Conservation (phyloP, 805 yeast species). For the Metschnikowia corniflorae region DNA sequence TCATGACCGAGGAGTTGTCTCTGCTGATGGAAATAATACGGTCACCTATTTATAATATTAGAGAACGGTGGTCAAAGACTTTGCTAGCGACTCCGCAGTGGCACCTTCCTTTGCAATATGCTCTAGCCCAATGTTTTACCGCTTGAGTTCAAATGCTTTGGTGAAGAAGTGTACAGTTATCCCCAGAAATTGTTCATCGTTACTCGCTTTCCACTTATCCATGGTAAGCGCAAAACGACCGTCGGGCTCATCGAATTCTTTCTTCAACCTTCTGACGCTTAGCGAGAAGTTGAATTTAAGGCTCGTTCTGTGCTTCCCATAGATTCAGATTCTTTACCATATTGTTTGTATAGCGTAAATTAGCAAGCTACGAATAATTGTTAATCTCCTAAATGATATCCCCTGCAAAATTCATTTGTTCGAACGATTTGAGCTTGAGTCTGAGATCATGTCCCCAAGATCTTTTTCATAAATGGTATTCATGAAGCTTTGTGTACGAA, state of each 20-base stretch:
- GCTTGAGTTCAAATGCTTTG: slow-evolving; percentile 3
- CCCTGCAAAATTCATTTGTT: too few relatives aligned
- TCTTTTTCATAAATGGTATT: too few relatives aligned
- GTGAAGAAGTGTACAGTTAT: slow-evolving; percentile 4
- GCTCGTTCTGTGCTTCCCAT: too few relatives aligned
- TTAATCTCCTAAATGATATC: too few relatives aligned
- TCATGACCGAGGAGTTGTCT: slow-evolving; percentile 6
- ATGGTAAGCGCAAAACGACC: slow-evolving; percentile 7
- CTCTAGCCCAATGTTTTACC: slow-evolving; percentile 6
- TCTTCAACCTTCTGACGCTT: slow-evolving; percentile 2
- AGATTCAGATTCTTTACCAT: too few relatives aligned
- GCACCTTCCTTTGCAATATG: slow-evolving; percentile 4
- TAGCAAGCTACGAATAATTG: too few relatives aligned
- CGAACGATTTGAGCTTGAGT: too few relatives aligned
- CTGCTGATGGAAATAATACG: slow-evolving; percentile 6
- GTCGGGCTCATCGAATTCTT: slow-evolving; percentile 1
- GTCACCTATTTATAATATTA: slow-evolving; percentile 4
- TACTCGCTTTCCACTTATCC: slow-evolving; percentile 4
- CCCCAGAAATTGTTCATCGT: slow-evolving; percentile 3
- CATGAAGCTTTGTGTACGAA: too few relatives aligned
- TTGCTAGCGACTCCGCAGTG: slow-evolving; percentile 1
- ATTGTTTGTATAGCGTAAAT: too few relatives aligned
- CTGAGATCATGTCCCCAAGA: too few relatives aligned
- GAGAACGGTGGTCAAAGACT: slow-evolving; percentile 2
- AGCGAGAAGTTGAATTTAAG: too few relatives aligned